These are phyloP conservation scores for Cercis canadensis DNA, from an alignment of 306 rosid genomes.

Conservation along the genomic window DNA sequence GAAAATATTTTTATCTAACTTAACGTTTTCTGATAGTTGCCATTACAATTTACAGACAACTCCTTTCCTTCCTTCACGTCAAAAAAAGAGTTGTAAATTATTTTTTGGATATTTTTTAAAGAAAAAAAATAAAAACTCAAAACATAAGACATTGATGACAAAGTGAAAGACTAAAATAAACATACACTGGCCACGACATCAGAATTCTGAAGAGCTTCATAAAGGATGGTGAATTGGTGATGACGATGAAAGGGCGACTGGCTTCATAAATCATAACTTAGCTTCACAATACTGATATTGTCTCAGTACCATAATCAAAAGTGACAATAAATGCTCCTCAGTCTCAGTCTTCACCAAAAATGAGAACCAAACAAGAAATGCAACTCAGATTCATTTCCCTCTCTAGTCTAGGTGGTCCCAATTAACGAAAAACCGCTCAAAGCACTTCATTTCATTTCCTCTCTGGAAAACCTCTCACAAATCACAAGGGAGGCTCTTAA, in stretches of 20 bases:
- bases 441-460: no score
- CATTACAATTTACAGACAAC: no score
- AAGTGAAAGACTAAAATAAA: neutral
- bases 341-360: conserved; percentile 26
- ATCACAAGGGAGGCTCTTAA: neutral
- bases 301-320: conserved; percentile 11
- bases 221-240: neutral
- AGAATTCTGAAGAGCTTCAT: neutral
- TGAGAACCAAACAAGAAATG: conserved; percentile 3
- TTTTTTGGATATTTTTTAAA: no score
- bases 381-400: neutral
- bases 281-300: neutral
- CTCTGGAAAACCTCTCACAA: neutral
- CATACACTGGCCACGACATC: neutral
- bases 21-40: no score
- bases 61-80: no score
- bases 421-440: conserved; percentile 3
- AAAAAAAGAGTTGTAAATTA: no score
- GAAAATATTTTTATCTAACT: no score
- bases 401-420: neutral
- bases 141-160: neutral
- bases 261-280: neutral
- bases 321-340: conserved; percentile 34
- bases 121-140: no score
- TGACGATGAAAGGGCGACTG: conserved; percentile 15